These are phyloP conservation scores for Dryas drummondii DNA, from an alignment of 306 rosid genomes.

Conservation along the genomic window DNA sequence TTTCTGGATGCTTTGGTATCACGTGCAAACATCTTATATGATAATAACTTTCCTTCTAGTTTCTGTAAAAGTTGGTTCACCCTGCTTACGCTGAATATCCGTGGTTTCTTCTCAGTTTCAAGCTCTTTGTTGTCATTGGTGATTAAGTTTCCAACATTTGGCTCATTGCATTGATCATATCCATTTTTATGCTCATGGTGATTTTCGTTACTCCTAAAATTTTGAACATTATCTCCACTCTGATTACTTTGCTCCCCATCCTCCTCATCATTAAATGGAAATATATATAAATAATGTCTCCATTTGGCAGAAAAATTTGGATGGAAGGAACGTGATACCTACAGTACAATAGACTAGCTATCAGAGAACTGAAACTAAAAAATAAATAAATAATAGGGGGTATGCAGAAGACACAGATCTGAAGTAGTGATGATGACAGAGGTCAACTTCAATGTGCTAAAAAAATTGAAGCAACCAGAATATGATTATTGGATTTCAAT, in stretches of 20 bases:
- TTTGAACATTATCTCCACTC: slow-evolving; percentile 35
- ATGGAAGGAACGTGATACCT: slow-evolving; percentile 91
- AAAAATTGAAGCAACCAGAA: slow-evolving; percentile 21
- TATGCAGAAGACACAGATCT: neutral
- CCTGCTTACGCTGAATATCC: slow-evolving; percentile 55
- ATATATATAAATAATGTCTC: slow-evolving; percentile 86
- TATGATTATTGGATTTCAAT: slow-evolving; percentile 13
- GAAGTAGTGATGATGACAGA: neutral
- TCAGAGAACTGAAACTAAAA: slow-evolving; percentile 15
- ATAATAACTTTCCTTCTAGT: slow-evolving; percentile 79
- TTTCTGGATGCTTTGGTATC: slow-evolving; percentile 97
- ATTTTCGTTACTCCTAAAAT: slow-evolving; percentile 26
- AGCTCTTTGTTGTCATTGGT: slow-evolving; percentile 25
- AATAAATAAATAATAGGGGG: neutral
- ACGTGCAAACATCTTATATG: slow-evolving; percentile 95
- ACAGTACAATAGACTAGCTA: slow-evolving; percentile 26
- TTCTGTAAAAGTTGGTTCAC: slow-evolving; percentile 64
- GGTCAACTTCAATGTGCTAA: slow-evolving; percentile 4
- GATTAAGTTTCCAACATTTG: slow-evolving; percentile 19
- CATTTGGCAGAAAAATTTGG: slow-evolving; percentile 95
- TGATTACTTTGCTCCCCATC: slow-evolving; percentile 33
- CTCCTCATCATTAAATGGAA: slow-evolving; percentile 62
- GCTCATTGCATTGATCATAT: slow-evolving; percentile 15
- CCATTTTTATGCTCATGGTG: slow-evolving; percentile 23
- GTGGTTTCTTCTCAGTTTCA: slow-evolving; percentile 47